A percentile compares a stretch with the other conserved stretches of the same genome.
Conservation (phyloP, 75 land plant genomes). For the Sequoiadendron giganteum region DNA sequence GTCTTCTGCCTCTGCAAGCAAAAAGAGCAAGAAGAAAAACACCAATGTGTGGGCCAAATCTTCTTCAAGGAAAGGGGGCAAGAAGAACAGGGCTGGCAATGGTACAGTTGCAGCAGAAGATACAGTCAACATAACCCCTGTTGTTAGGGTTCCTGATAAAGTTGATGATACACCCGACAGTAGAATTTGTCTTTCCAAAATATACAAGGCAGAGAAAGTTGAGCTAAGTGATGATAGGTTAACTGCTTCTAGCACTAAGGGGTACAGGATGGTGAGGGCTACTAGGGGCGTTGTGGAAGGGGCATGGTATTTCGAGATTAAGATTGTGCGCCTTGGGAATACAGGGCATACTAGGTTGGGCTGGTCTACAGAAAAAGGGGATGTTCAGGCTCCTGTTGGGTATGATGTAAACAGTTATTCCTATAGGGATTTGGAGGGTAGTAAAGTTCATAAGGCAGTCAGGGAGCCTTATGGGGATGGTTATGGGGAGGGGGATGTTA, state of each 20-base stretch:
- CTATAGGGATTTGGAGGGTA: slow-evolving; percentile 94
- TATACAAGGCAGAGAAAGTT: slow-evolving; percentile 87
- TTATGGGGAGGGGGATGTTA: slow-evolving; percentile 89
- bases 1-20: neutral
- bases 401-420: slow-evolving; percentile 87
- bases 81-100: slow-evolving; percentile 41
- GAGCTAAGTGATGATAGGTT: slow-evolving; percentile 82
- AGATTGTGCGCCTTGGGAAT: slow-evolving; percentile 64
- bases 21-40: slow-evolving; percentile 24
- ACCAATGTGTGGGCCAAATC: slow-evolving; percentile 68
- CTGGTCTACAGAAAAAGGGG: slow-evolving; percentile 92
- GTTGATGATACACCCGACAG: slow-evolving; percentile 55
- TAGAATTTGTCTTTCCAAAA: slow-evolving; percentile 62
- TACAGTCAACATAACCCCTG: slow-evolving; percentile 48
- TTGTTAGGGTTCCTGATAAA: slow-evolving; percentile 47
- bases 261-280: slow-evolving; percentile 96
- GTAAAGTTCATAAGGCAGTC: slow-evolving; percentile 82
- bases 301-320: slow-evolving; percentile 96
- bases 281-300: slow-evolving; percentile 89
- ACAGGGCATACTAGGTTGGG: slow-evolving; percentile 94
- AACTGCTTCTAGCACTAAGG: slow-evolving; percentile 80
- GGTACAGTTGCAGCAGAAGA: slow-evolving; percentile 27
- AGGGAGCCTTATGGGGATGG: slow-evolving; percentile 83
- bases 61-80: slow-evolving; percentile 57
- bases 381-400: slow-evolving; percentile 95